Evolutionary conservation across 768 basidiomycete species (phyloP).

Genomic region (Amanita brunnescens): DNA sequence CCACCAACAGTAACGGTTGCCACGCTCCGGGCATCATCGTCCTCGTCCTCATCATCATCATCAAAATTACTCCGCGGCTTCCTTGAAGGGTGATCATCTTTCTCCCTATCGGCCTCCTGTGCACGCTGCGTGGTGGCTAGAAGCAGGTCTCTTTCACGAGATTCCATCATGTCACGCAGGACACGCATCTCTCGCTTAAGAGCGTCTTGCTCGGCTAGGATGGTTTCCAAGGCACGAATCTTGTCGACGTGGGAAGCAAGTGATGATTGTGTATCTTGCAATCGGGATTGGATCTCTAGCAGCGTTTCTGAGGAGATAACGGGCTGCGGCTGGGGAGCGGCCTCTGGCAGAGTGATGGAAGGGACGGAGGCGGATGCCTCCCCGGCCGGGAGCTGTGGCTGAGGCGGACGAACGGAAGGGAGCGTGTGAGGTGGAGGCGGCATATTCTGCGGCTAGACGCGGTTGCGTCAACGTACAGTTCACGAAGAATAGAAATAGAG

Average conservation of each 20-base stretch:
- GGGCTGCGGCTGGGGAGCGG: constrained; percentile 13
- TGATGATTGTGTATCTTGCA: constrained; percentile 75
- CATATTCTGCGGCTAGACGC: constrained; percentile 33
- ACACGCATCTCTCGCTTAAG: constrained; percentile 71
- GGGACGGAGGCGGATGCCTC: constrained; percentile 5
- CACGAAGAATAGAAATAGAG: constrained; percentile 8
- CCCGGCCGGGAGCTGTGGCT: background rate
- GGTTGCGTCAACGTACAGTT: background rate
- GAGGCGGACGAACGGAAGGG: constrained; percentile 53
- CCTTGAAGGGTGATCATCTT: constrained; percentile 1
- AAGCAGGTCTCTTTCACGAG: constrained; percentile 41
- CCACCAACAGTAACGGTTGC: constrained; percentile 62
- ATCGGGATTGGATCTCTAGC: constrained; percentile 69
- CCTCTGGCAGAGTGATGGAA: constrained; percentile 7
- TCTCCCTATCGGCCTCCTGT: constrained; percentile 11
- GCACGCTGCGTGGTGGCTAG: constrained; percentile 6
- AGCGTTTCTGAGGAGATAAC: constrained; percentile 22
- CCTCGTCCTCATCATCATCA: constrained; percentile 43
- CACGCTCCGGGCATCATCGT: constrained; percentile 67
- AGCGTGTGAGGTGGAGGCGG: constrained; percentile 23
- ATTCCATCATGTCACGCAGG: constrained; percentile 66
- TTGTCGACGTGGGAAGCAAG: constrained; percentile 73
- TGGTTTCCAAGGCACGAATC: constrained; percentile 72
- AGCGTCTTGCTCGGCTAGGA: constrained; percentile 76
- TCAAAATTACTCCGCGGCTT: constrained; percentile 16